These are phyloP conservation scores for Rhizophagus clarus DNA, from an alignment of 192 early-diverging fungal genomes.

Conservation along the genomic window DNA sequence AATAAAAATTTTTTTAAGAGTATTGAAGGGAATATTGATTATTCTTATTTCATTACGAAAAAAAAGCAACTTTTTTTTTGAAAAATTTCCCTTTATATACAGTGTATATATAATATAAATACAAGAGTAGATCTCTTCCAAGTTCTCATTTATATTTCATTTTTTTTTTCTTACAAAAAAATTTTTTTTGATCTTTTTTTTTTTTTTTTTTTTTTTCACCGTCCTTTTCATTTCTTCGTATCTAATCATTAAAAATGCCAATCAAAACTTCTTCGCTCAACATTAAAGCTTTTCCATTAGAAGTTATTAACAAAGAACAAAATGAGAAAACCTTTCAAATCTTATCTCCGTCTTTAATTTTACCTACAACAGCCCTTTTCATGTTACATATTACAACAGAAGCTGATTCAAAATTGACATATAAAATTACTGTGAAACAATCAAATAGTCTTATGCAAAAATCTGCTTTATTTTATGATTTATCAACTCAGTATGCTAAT, in stretches of 20 bases:
- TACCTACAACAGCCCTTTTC: conserved; percentile 7
- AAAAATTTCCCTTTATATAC: too few species aligned
- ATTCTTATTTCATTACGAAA: too few species aligned
- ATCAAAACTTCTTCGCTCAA: conserved; percentile 1
- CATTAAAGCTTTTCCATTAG: conserved; percentile 21
- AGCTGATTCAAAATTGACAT: background rate
- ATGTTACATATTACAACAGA: background rate
- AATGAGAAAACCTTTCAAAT: background rate
- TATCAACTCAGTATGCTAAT: conserved; percentile 11
- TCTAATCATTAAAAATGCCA: conserved; percentile 16
- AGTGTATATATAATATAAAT: background rate
- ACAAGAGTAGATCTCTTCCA: conserved; percentile 17
- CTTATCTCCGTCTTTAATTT: conserved; percentile 20
- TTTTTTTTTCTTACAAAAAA: background rate
- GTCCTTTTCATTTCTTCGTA: too few species aligned
- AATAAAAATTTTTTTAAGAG: background rate
- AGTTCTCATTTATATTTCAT: too few species aligned
- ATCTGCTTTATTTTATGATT: conserved; percentile 16
- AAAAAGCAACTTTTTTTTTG: too few species aligned
- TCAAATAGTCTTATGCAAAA: conserved; percentile 30
- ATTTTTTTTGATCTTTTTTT: background rate
- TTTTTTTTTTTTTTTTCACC: background rate
- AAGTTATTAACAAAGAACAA: background rate
- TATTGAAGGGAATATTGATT: background rate
- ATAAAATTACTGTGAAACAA: conserved; percentile 25